Conservation (phyloP, 2,329 filamentous ascomycete species). For the Aspergillus proliferans region DNA sequence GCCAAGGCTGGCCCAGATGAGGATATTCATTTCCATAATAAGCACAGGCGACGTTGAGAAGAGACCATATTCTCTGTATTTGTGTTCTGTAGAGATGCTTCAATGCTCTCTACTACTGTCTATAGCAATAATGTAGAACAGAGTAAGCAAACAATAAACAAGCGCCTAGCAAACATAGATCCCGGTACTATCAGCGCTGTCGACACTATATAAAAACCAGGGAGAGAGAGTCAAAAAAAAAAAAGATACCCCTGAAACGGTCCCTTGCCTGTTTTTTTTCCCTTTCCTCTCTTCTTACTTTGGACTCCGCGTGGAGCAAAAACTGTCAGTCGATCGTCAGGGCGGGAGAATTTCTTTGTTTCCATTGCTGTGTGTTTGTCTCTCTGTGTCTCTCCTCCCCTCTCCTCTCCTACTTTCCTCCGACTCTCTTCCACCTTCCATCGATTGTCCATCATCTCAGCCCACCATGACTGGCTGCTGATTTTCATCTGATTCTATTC, state of each 20-base stretch:
- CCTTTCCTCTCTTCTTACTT: not conserved
- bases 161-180: too few relatives aligned
- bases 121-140: not conserved
- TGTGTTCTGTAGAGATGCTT: not conserved
- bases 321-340: constrained; percentile 15
- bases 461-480: not conserved
- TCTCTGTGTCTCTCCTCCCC: not conserved
- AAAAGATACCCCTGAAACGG: not conserved
- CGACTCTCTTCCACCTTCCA: not conserved
- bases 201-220: too few relatives aligned
- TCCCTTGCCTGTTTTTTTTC: not conserved
- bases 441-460: not conserved
- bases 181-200: too few relatives aligned
- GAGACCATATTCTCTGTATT: not conserved
- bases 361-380: not conserved
- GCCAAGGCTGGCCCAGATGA: not conserved
- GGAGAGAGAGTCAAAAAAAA: not conserved
- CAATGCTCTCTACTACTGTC: not conserved
- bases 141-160: not conserved
- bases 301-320: not conserved
- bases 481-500: not conserved
- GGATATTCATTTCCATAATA: constrained; percentile 7
- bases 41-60: not conserved
- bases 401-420: constrained; percentile 2
- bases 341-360: constrained; percentile 4